Conservation (phyloP, 768 basidiomycete species). For the Agaricus blazei region DNA sequence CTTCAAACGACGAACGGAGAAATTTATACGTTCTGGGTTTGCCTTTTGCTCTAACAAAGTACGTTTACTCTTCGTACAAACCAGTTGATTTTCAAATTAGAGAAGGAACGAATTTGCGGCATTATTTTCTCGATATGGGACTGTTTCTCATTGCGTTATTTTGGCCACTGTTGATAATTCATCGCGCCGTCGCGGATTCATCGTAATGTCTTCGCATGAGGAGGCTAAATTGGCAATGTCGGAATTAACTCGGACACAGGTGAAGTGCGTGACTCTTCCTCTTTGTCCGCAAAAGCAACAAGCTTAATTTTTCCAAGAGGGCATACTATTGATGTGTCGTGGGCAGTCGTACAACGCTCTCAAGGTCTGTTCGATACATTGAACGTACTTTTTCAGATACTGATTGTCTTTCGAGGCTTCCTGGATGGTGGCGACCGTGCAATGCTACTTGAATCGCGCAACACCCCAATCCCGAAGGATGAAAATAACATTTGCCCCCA, state of each 20-base stretch:
- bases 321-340: conserved; percentile 74
- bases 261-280: conserved; percentile 45
- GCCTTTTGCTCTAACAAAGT: conserved; percentile 81
- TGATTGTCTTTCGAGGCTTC: conserved; percentile 45
- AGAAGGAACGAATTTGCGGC: conserved; percentile 50
- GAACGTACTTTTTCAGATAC: background rate
- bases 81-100: background rate
- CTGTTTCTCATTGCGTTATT: conserved; percentile 72
- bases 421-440: conserved; percentile 78
- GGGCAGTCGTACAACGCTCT: conserved; percentile 86
- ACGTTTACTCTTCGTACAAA: conserved; percentile 12
- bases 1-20: conserved; percentile 49
- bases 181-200: conserved; percentile 76
- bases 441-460: conserved; percentile 50
- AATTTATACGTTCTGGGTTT: conserved; percentile 84
- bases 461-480: conserved; percentile 21
- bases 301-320: conserved; percentile 39
- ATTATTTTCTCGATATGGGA: conserved; percentile 61
- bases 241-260: conserved; percentile 58
- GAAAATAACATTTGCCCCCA: conserved; percentile 16
- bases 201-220: conserved; percentile 72
- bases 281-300: background rate
- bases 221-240: conserved; percentile 70
- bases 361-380: conserved; percentile 42
- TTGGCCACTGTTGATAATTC: conserved; percentile 81